A percentile compares a stretch with the other conserved stretches of the same genome.
Conservation (phyloP, 345 rosid species). For the Camelina neglecta region DNA sequence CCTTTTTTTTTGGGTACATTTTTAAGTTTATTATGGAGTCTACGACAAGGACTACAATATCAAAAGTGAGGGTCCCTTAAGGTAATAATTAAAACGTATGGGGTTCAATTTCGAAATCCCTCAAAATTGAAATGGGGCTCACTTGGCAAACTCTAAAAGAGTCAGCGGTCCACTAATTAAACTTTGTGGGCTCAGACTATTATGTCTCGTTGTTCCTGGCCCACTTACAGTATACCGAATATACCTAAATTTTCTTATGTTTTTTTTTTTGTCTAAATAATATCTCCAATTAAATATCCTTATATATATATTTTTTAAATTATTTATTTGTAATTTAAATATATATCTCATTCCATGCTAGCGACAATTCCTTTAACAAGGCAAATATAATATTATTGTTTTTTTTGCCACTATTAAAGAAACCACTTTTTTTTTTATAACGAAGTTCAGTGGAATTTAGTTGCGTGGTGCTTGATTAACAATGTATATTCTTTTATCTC, state of each 20-base stretch:
- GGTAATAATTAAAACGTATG: conserved; percentile 28
- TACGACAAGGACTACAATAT: conserved; percentile 2
- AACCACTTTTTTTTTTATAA: neutral
- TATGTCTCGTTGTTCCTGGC: conserved; percentile 35
- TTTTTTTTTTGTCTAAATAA: conserved; percentile 1
- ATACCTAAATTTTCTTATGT: conserved; percentile 5
- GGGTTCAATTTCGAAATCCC: conserved; percentile 28
- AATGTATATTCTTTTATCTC: neutral
- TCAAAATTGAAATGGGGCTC: neutral
- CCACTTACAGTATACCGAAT: conserved; percentile 21
- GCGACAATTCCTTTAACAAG: neutral
- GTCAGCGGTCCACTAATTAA: conserved; percentile 34
- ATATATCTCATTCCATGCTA: neutral
- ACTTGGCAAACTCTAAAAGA: conserved; percentile 29
- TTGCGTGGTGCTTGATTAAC: neutral
- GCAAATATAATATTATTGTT: neutral
- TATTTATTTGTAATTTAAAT: too few species aligned
- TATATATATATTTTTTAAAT: neutral
- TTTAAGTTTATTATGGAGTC: neutral
- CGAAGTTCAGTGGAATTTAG: neutral
- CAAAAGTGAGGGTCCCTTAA: conserved; percentile 26
- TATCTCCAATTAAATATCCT: conserved; percentile 11
- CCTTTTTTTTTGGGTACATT: conserved; percentile 12
- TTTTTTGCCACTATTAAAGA: conserved; percentile 18
- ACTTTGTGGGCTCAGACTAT: conserved; percentile 41